Percentiles rank a stretch among this genome's conserved stretches.
Conservation (phyloP, 768 basidiomycete species). For the Boletus bicolor region DNA sequence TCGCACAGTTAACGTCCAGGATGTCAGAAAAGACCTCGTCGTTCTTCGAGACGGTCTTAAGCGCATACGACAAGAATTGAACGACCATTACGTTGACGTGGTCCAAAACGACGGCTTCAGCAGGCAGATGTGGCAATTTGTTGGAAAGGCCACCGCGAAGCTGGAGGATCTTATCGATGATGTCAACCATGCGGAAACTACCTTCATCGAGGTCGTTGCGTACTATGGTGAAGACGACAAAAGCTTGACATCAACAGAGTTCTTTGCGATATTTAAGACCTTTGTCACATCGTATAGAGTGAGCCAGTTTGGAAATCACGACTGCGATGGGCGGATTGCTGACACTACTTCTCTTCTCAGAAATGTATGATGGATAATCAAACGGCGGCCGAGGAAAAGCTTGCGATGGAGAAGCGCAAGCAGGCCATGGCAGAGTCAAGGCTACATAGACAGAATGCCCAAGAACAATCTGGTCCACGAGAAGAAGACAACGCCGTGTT, state of each 20-base stretch:
- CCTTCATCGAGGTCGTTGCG: constrained; percentile 78
- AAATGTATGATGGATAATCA: constrained; percentile 87
- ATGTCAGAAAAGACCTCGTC: constrained; percentile 70
- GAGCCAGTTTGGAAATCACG: constrained; percentile 11
- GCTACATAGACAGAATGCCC: constrained; percentile 49
- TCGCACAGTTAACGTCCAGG: constrained; percentile 74
- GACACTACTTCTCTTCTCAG: constrained; percentile 37
- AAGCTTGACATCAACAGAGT: constrained; percentile 82
- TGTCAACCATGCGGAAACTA: constrained; percentile 79
- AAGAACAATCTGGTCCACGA: constrained; percentile 42
- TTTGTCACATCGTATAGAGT: constrained; percentile 93
- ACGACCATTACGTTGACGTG: constrained; percentile 73
- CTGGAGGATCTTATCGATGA: constrained; percentile 85
- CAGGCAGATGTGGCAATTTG: constrained; percentile 89
- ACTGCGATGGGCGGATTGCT: background rate
- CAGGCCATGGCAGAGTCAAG: constrained; percentile 63
- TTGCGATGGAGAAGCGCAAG: constrained; percentile 65
- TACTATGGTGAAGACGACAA: constrained; percentile 95
- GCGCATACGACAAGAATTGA: constrained; percentile 74
- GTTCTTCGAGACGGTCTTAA: constrained; percentile 78
- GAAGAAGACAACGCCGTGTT: constrained; percentile 59
- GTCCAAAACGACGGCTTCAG: constrained; percentile 75
- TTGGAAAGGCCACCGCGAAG: constrained; percentile 68
- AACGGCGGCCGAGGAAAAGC: constrained; percentile 65
- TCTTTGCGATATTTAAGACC: constrained; percentile 96